Evolutionary conservation across 1,284 basidiomycete genomes (phyloP).

Genomic region (Rhodotorula sp.): DNA sequence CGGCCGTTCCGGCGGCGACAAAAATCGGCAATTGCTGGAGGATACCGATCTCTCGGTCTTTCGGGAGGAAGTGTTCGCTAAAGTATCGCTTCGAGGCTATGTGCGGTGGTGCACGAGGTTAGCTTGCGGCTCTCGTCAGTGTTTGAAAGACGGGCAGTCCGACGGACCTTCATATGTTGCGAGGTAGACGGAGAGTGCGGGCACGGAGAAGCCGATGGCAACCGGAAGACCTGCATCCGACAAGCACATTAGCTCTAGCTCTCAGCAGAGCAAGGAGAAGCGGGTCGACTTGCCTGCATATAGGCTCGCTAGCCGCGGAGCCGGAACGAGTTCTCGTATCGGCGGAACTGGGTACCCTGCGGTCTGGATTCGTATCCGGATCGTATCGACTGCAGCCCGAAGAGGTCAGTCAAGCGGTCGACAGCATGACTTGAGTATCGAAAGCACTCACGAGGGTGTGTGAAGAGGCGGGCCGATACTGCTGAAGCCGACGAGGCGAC

Average conservation of each 20-base stretch:
- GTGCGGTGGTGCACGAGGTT: background rate
- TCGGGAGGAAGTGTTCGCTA: slow-evolving; percentile 24
- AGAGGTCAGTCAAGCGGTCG: background rate
- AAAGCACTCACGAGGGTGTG: slow-evolving; percentile 40
- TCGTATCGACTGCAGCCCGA: slow-evolving; percentile 37
- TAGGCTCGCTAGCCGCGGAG: slow-evolving; percentile 28
- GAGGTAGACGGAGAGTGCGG: slow-evolving; percentile 41
- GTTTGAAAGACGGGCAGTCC: background rate
- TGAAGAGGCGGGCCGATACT: slow-evolving; percentile 32
- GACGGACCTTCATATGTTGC: slow-evolving; percentile 40
- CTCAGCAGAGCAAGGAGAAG: too few species aligned
- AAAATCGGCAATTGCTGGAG: slow-evolving; percentile 42
- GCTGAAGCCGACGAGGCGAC: slow-evolving; percentile 36
- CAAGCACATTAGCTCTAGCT: background rate
- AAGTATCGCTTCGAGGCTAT: slow-evolving; percentile 39
- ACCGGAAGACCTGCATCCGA: slow-evolving; percentile 39
- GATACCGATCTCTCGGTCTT: slow-evolving; percentile 33
- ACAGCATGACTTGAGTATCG: background rate
- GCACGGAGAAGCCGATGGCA: slow-evolving; percentile 42
- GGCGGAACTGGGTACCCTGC: slow-evolving; percentile 38
- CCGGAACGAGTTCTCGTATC: slow-evolving; percentile 34
- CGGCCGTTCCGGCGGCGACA: slow-evolving; percentile 37
- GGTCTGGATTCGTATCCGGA: slow-evolving; percentile 42
- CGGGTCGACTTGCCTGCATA: slow-evolving; percentile 29
- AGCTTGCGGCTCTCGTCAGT: background rate